A percentile compares a stretch with the other conserved stretches of the same genome.
These are phyloP conservation scores for Puccinia horiana DNA, from an alignment of 1,284 basidiomycete species.

Conservation along the genomic window DNA sequence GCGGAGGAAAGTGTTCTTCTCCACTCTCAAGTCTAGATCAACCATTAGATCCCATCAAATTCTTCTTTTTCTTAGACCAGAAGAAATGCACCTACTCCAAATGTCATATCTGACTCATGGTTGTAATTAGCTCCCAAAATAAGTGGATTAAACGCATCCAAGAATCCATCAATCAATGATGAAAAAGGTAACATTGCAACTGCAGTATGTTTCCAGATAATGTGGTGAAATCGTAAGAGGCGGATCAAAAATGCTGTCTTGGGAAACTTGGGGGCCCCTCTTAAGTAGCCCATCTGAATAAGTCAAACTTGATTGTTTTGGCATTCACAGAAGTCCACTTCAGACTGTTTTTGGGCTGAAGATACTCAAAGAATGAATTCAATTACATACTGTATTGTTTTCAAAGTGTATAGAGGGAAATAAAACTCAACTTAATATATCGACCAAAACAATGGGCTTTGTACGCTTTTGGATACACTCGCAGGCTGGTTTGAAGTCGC, in stretches of 20 bases:
- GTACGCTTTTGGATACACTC: background rate
- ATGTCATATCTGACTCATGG: background rate
- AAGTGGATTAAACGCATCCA: slow-evolving; percentile 23
- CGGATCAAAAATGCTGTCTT: slow-evolving; percentile 1
- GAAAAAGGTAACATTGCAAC: background rate
- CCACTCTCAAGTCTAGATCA: slow-evolving; percentile 3
- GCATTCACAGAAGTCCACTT: slow-evolving; percentile 19
- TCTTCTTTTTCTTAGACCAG: background rate
- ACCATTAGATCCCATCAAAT: background rate
- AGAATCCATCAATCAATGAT: slow-evolving; percentile 2
- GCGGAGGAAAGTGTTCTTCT: slow-evolving; percentile 13
- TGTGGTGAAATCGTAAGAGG: slow-evolving; percentile 12
- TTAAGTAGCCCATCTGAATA: slow-evolving; percentile 17
- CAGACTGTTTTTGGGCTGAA: slow-evolving; percentile 9
- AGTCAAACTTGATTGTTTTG: background rate
- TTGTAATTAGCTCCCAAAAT: background rate
- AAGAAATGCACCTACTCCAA: too few relatives aligned
- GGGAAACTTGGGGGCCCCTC: background rate
- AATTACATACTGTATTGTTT: background rate
- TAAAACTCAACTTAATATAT: slow-evolving; percentile 10
- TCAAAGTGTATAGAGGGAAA: background rate
- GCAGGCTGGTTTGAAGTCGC: background rate
- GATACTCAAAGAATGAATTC: background rate
- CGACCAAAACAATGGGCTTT: background rate
- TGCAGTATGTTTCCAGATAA: slow-evolving; percentile 12